phyloP scores from a whole-genome alignment of 495 filamentous ascomycete genomes.

The Elasticomyces elasticus region DNA sequence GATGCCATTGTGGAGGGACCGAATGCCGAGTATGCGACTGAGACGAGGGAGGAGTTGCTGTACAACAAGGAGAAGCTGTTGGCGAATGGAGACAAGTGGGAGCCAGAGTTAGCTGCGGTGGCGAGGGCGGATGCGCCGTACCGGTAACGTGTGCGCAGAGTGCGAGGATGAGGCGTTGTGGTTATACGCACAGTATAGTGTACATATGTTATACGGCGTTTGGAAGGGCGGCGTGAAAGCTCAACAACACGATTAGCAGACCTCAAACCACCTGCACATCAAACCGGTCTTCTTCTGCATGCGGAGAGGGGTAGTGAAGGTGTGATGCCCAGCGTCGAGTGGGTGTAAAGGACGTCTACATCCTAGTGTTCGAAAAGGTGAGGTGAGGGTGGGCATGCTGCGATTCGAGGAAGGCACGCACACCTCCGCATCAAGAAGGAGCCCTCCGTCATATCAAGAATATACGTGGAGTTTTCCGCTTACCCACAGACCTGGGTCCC shows the following conservation, averaged over 20 bases:
- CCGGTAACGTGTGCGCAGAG: constrained; percentile 23
- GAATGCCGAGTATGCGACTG: constrained; percentile 95
- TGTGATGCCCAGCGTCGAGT: too few species aligned
- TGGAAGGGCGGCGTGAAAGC: neutral
- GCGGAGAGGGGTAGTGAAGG: too few species aligned
- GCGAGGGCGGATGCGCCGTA: constrained; percentile 59
- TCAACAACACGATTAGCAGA: too few species aligned
- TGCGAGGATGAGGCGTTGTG: neutral
- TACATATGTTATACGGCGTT: neutral
- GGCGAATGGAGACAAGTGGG: constrained; percentile 92
- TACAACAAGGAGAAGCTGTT: constrained; percentile 98
- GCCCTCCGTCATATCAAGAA: too few species aligned
- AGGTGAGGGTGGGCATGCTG: too few species aligned
- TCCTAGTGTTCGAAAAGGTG: too few species aligned
- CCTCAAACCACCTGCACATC: neutral
- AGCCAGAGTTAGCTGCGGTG: constrained; percentile 86
- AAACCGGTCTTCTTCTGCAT: too few species aligned
- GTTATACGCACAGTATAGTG: neutral
- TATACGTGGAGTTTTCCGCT: too few species aligned
- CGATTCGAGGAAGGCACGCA: too few species aligned
- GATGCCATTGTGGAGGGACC: constrained; percentile 94
- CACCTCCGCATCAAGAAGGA: too few species aligned
- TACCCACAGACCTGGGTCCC: too few species aligned
- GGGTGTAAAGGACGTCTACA: too few species aligned
- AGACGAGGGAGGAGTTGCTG: constrained; percentile 90